These are phyloP conservation scores for Bothriochloa decipiens DNA, from an alignment of 176 grass and related monocot species.

Conservation along the genomic window DNA sequence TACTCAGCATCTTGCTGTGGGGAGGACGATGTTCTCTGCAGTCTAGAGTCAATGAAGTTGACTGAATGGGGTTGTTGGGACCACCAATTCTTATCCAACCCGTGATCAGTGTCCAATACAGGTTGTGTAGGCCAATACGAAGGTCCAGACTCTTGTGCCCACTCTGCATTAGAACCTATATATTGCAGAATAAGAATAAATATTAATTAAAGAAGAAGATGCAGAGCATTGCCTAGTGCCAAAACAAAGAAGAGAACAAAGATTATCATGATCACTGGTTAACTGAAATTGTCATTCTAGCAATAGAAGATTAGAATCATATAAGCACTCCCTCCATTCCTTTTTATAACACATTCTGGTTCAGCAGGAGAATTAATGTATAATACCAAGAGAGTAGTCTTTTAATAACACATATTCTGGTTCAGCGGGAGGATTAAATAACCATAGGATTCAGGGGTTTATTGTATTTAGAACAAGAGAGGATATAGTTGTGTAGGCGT, in stretches of 20 bases:
- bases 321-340: neutral
- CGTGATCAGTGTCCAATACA: conserved; percentile 54
- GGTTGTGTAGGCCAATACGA: conserved; percentile 56
- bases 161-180: conserved; percentile 63
- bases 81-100: conserved; percentile 49
- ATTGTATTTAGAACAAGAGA: neutral
- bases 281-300: conserved; percentile 25
- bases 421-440: neutral
- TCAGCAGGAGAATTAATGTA: neutral
- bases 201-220: neutral
- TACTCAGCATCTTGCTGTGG: conserved; percentile 55
- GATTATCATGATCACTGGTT: neutral
- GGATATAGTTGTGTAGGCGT: neutral
- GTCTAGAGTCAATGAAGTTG: conserved; percentile 39
- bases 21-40: conserved; percentile 57
- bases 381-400: neutral
- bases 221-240: neutral
- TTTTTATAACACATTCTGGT: neutral
- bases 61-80: conserved; percentile 51
- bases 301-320: neutral
- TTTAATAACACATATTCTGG: neutral
- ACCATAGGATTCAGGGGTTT: neutral
- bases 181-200: conserved; percentile 35
- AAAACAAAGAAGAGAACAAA: conserved; percentile 28
- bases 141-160: conserved; percentile 52